phyloP scores from a whole-genome alignment of 1,284 basidiomycete species.

The Inonotus obliquus region DNA sequence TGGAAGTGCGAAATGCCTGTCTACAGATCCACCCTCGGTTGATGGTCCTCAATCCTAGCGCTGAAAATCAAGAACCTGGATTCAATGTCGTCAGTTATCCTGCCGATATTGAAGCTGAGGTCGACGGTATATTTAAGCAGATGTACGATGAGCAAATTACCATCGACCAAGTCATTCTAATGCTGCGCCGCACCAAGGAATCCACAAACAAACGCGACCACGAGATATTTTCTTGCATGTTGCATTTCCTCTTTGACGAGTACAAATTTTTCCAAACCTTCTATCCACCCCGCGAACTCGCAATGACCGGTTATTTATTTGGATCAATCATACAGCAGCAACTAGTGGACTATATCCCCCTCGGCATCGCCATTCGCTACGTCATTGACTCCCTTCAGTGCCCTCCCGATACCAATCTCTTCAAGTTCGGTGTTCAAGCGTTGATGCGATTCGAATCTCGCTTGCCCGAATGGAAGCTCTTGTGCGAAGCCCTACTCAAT shows the following conservation, averaged over 20 bases:
- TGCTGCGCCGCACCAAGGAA: slow-evolving; percentile 82
- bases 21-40: slow-evolving; percentile 95
- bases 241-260: slow-evolving; percentile 99
- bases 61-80: slow-evolving; percentile 82
- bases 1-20: slow-evolving; percentile 90
- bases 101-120: slow-evolving; percentile 87
- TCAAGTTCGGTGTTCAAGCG: slow-evolving; percentile 94
- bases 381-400: slow-evolving; percentile 92
- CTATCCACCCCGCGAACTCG: slow-evolving; percentile 91
- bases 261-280: slow-evolving; percentile 98
- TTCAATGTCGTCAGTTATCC: slow-evolving; percentile 87
- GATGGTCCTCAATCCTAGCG: slow-evolving; percentile 90
- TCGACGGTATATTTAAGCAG: slow-evolving; percentile 93
- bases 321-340: slow-evolving; percentile 94
- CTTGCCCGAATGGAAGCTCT: slow-evolving; percentile 89
- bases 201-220: slow-evolving; percentile 85
- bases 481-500: slow-evolving; percentile 86
- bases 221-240: slow-evolving; percentile 97
- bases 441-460: slow-evolving; percentile 85
- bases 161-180: slow-evolving; percentile 89
- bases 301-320: slow-evolving; percentile 95
- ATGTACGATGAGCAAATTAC: slow-evolving; percentile 96
- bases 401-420: slow-evolving; percentile 87
- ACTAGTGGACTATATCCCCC: slow-evolving; percentile 91
- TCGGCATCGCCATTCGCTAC: slow-evolving; percentile 96